Base-by-base conservation (phyloP, 768 basidiomycete genomes). In the Pisolithus microcarpus region DNA sequence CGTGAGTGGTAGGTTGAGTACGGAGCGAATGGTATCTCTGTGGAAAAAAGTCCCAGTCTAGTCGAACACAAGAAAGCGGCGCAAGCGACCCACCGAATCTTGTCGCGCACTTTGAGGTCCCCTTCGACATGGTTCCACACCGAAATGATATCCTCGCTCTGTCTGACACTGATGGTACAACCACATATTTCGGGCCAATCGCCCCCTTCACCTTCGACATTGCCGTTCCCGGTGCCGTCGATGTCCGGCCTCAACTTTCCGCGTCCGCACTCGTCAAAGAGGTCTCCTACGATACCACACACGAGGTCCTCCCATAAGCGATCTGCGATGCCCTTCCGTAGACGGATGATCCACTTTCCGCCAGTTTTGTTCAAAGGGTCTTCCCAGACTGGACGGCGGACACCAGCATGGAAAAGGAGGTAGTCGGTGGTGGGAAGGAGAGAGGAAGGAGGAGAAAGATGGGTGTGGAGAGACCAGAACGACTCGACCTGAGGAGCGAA, bases 341-440 rank as follows among this genome's bases (percentile, higher is more conserved):
- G 77, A 48, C 95, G 87, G 52, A 98, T 78, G 46, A 95, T 95
- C 88, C 93, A 98, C 68, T 94, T 95, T 4, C 93, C 94, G 24
- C 94, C 94, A 15, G 81, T 65, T 45, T 82, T 66, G 65, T 96
- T 96, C 50, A 91, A 73, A 13, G 91, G 87, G 67, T 96, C 93
- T 65, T 98, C 95, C 95, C 95, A 98, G 3, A 95, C 87, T 1
- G 95, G 94, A 39, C 91, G 78, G 21, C 85, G 84, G 51, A 98
- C 76, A 38, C 84, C 84, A 2, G 81, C 74, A 58, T 93, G 90
- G 73, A 97, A 96, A 56, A 96, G 78, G 30, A 97, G 82, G 56
- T 95, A 91, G 70, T 98, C 95, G 4, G 94, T 95, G 3, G 92
- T 95, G 6, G 93, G 87, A 10, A 81, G 76, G 23, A 97, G 77